Conservation (phyloP, 192 early-diverging fungal genomes). For the Backusella liffmaniae region DNA sequence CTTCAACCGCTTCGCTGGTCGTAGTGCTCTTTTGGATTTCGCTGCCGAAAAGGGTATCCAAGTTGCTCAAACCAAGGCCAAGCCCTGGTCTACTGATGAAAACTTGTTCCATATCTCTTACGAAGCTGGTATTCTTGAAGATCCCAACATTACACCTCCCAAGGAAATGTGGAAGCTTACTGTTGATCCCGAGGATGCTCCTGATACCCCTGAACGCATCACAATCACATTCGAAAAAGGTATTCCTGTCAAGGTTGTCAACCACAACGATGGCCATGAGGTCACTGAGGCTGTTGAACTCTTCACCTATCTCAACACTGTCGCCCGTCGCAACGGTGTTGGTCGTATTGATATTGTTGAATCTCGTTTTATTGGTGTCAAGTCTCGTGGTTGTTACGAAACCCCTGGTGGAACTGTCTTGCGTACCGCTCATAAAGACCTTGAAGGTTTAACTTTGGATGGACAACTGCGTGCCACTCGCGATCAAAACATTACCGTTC, state of each 20-base stretch:
- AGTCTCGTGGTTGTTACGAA: slow-evolving; percentile 99
- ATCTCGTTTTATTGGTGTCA: slow-evolving; percentile 98
- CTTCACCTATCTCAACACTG: slow-evolving; percentile 94
- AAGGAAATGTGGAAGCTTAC: slow-evolving; percentile 99
- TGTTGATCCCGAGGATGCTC: slow-evolving; percentile 96
- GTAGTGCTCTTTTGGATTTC: slow-evolving; percentile 88
- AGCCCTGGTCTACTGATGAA: slow-evolving; percentile 99
- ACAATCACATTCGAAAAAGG: slow-evolving; percentile 87
- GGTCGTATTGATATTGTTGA: slow-evolving; percentile 99
- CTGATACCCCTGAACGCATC: slow-evolving; percentile 94
- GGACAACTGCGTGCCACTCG: slow-evolving; percentile 92
- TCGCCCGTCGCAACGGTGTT: slow-evolving; percentile 95
- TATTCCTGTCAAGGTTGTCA: slow-evolving; percentile 86
- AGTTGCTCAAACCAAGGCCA: slow-evolving; percentile 91
- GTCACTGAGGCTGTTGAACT: slow-evolving; percentile 66
- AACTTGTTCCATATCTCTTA: slow-evolving; percentile 99
- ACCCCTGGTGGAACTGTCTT: slow-evolving; percentile 97
- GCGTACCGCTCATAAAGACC: slow-evolving; percentile 91
- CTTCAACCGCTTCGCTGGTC: slow-evolving; percentile 93
- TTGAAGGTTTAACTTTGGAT: slow-evolving; percentile 94
- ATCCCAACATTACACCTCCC: slow-evolving; percentile 92
- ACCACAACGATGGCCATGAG: slow-evolving; percentile 73
- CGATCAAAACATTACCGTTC: slow-evolving; percentile 88
- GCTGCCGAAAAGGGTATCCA: slow-evolving; percentile 89
- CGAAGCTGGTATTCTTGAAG: slow-evolving; percentile 97